These are phyloP conservation scores for Tolypocladium inflatum DNA, from an alignment of 2,329 filamentous ascomycete genomes.

Conservation along the genomic window DNA sequence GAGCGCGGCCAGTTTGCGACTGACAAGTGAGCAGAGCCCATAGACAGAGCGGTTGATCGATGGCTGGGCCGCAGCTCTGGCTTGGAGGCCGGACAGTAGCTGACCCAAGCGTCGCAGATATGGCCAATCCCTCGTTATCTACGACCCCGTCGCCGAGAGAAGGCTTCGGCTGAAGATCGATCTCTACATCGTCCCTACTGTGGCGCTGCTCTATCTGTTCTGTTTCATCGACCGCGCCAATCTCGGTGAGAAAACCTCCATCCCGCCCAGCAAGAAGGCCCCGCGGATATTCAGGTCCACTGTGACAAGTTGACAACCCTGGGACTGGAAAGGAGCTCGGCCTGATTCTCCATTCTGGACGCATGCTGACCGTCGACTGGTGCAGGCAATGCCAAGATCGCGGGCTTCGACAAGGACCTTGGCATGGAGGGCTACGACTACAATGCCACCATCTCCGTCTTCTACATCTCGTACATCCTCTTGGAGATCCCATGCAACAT, in stretches of 20 bases:
- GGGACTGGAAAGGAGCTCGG: not conserved
- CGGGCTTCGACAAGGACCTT: slow-evolving; percentile 55
- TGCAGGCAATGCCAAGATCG: slow-evolving; percentile 57
- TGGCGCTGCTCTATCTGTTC: slow-evolving; percentile 58
- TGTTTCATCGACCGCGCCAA: slow-evolving; percentile 70
- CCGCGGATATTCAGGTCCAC: not conserved
- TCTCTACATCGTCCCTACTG: slow-evolving; percentile 54
- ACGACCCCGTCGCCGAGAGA: slow-evolving; percentile 47
- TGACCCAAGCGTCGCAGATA: slow-evolving; percentile 22
- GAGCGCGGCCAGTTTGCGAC: slow-evolving; percentile 35
- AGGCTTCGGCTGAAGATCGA: slow-evolving; percentile 56
- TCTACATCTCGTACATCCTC: slow-evolving; percentile 65
- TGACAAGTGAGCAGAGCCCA: slow-evolving; percentile 26
- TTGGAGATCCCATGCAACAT: slow-evolving; percentile 64
- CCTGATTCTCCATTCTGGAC: not conserved
- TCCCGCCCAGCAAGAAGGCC: no score
- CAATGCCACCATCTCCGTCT: slow-evolving; percentile 57
- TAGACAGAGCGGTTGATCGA: not conserved
- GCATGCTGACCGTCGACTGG: not conserved
- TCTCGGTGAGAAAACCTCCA: slow-evolving; percentile 40
- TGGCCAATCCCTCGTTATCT: slow-evolving; percentile 38
- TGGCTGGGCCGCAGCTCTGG: not conserved
- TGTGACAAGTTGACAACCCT: not conserved
- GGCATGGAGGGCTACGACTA: slow-evolving; percentile 54
- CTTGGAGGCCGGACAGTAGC: not conserved